Evolutionary conservation across 768 basidiomycete genomes (phyloP).

Genomic region (Tylopilus felleus): DNA sequence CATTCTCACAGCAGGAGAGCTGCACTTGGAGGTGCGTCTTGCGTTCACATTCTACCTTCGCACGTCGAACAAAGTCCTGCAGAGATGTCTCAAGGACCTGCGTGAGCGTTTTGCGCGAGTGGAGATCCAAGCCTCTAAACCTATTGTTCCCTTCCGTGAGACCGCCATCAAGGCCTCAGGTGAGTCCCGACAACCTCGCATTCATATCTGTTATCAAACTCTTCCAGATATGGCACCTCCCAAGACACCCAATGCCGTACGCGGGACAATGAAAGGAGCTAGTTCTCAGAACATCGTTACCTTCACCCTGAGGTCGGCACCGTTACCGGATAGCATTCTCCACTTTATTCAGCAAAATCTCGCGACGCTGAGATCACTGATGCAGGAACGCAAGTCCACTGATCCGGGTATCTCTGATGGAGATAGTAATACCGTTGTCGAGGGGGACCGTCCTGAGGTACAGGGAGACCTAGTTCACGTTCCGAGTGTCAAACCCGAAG

Average conservation of each 20-base stretch:
- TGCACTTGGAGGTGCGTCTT: constrained; percentile 81
- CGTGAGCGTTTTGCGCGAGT: constrained; percentile 91
- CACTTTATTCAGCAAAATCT: constrained; percentile 78
- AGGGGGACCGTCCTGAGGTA: constrained; percentile 39
- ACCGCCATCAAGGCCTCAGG: constrained; percentile 82
- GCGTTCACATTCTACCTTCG: not conserved
- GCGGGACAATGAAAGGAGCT: constrained; percentile 75
- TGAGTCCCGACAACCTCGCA: constrained; percentile 26
- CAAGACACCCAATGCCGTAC: constrained; percentile 62
- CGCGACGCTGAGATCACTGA: constrained; percentile 56
- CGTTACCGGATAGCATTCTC: constrained; percentile 68
- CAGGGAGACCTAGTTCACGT: constrained; percentile 59
- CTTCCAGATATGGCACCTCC: constrained; percentile 80
- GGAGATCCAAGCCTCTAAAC: constrained; percentile 90
- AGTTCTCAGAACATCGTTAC: constrained; percentile 69
- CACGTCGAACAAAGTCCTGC: constrained; percentile 2
- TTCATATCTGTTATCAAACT: not conserved
- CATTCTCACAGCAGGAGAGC: constrained; percentile 91
- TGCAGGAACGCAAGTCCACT: constrained; percentile 45
- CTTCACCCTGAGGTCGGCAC: constrained; percentile 80
- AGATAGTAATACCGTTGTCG: constrained; percentile 19
- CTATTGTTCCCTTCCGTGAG: constrained; percentile 97
- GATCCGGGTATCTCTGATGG: constrained; percentile 26
- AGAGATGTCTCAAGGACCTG: constrained; percentile 97
- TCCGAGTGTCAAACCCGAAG: constrained; percentile 63